Evolutionary conservation across 116 monocot species (phyloP), one percentile per base, ranked within the genome.

Genomic region (Cymodocea nodosa): DNA sequence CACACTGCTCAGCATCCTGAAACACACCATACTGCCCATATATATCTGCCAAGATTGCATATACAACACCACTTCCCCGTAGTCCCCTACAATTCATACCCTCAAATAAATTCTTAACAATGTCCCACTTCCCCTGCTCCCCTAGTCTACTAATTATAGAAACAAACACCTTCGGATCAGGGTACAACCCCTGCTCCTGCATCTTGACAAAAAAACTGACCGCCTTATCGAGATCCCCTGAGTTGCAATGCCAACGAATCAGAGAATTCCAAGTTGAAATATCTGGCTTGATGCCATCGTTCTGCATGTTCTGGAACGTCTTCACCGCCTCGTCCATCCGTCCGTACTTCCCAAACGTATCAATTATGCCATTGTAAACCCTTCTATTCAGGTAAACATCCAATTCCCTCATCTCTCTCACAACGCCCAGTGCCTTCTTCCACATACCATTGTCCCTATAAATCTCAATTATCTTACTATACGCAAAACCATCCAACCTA

Each of bases 381-480:
- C 51, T 78, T 14, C 24, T 68, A 40, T 83, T 81, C 0, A 71
- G 73, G 12, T 3, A 37, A 23, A 93, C 51, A 19, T 79, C 81
- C 2, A 59, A 34, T 50, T 77, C 77, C 50, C 59, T 59, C 88
- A 93, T 85, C 75, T 93, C 85, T 70, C 49, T 64, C 54, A 88
- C 11, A 9, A 85, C 52, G 18, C 56, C 62, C 62, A 76, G 49
- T 8, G 88, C 88, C 60, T 88, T 87, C 82, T 84, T 82, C 88
- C 88, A 93, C 92, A 93, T 88, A 51, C 92, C 92, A 60, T 85
- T 84, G 59, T 88, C 83, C 60, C 82, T 65, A 50, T 87, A 93
- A 6, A 93, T 68, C 56, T 68, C 57, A 24, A 88, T 62, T 2
- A 88, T 10, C 66, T 67, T 75, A 71, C 76, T 64, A 51, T 81